These are phyloP conservation scores for Isatis tinctoria DNA, from an alignment of 345 rosid species.

Conservation along the genomic window DNA sequence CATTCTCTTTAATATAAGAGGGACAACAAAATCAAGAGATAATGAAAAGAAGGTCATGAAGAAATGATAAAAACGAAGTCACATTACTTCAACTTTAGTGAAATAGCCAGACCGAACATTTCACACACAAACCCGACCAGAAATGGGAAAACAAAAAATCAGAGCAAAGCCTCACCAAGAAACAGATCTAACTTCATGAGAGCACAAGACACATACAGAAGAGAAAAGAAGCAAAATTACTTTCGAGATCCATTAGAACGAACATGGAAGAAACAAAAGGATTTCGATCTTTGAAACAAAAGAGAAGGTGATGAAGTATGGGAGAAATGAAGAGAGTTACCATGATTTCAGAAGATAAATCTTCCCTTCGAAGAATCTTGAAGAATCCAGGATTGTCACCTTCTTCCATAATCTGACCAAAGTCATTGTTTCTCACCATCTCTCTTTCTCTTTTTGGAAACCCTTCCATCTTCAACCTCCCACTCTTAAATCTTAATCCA, in stretches of 20 bases:
- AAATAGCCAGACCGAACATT: background rate
- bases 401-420: slow-evolving; percentile 14
- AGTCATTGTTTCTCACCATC: slow-evolving; percentile 2
- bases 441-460: background rate
- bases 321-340: background rate
- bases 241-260: background rate
- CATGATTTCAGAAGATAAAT: background rate
- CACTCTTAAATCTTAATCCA: background rate
- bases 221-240: background rate
- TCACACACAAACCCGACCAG: background rate
- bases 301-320: background rate
- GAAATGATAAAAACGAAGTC: background rate
- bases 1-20: slow-evolving; percentile 18
- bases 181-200: slow-evolving; percentile 2
- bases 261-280: background rate
- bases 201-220: background rate
- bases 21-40: background rate
- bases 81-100: background rate
- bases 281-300: background rate
- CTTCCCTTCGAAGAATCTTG: slow-evolving; percentile 8
- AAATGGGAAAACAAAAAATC: background rate
- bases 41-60: background rate
- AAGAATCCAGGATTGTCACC: background rate
- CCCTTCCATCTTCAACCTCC: background rate
- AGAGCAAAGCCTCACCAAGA: background rate